Conservation (phyloP, 805 yeast genomes). For the Teunomyces panamensis region DNA sequence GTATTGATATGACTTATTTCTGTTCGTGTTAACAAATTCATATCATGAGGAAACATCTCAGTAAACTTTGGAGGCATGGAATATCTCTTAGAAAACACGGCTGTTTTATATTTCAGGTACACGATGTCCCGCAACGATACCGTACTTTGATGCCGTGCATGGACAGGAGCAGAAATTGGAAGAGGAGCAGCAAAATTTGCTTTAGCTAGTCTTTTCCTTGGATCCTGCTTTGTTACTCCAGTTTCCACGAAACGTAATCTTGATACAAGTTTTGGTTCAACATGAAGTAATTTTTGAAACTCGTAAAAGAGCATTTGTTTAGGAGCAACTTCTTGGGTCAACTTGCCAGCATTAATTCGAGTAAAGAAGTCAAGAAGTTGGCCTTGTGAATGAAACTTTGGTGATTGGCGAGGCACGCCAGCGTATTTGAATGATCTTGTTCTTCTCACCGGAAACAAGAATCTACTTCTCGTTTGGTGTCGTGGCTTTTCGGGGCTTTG, state of each 20-base stretch:
- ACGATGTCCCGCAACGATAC: slow-evolving; percentile 18
- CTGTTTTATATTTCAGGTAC: slow-evolving; percentile 25
- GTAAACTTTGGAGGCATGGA: slow-evolving; percentile 25
- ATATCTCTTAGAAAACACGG: slow-evolving; percentile 20
- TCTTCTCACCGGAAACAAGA: slow-evolving; percentile 34
- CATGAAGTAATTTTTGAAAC: slow-evolving; percentile 13
- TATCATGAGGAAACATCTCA: slow-evolving; percentile 27
- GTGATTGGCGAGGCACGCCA: slow-evolving; percentile 10
- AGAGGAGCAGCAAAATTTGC: not conserved
- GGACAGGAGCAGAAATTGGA: slow-evolving; percentile 5
- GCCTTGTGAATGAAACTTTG: slow-evolving; percentile 20
- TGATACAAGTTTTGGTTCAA: slow-evolving; percentile 11
- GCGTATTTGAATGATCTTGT: slow-evolving; percentile 32
- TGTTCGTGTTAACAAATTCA: slow-evolving; percentile 15
- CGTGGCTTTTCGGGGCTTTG: not conserved
- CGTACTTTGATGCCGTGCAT: slow-evolving; percentile 4
- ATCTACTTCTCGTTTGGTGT: slow-evolving; percentile 11
- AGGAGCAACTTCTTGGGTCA: slow-evolving; percentile 31
- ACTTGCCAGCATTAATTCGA: slow-evolving; percentile 15
- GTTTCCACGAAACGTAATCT: not conserved
- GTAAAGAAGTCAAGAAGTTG: slow-evolving; percentile 16
- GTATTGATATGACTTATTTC: slow-evolving; percentile 31
- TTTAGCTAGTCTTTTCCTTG: too few relatives aligned
- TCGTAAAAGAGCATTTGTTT: slow-evolving; percentile 22
- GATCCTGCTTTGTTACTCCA: not conserved